Percentiles rank a stretch among this genome's conserved stretches.
These are phyloP conservation scores for Zea mays DNA, from an alignment of 176 grass and related monocot genomes.

Conservation along the genomic window Zm-B73-REFERENCE-NAM-5.0 NC_050104.1:146234001-146234500, in stretches of 20 bases:
- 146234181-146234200: constrained; percentile 41
- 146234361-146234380: constrained; percentile 95
- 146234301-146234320: constrained; percentile 49
- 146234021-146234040: too few species aligned
- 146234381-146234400: constrained; percentile 89
- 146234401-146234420: constrained; percentile 72
- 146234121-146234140: background rate
- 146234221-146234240: constrained; percentile 53
- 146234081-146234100: too few species aligned
- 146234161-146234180: background rate
- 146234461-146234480: background rate
- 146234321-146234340: constrained; percentile 97
- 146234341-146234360: constrained; percentile 64
- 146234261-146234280: constrained; percentile 89
- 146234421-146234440: constrained; percentile 81
- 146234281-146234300: constrained; percentile 72
- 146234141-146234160: constrained; percentile 5
- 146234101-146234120: too few species aligned
- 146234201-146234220: background rate
- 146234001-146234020: too few species aligned
- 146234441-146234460: constrained; percentile 49
- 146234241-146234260: constrained; percentile 62
- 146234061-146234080: too few species aligned
- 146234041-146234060: too few species aligned
- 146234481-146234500: background rate